These are phyloP conservation scores for Cladophialophora exuberans DNA, from an alignment of 2,329 filamentous ascomycete genomes.

Conservation along the genomic window DNA sequence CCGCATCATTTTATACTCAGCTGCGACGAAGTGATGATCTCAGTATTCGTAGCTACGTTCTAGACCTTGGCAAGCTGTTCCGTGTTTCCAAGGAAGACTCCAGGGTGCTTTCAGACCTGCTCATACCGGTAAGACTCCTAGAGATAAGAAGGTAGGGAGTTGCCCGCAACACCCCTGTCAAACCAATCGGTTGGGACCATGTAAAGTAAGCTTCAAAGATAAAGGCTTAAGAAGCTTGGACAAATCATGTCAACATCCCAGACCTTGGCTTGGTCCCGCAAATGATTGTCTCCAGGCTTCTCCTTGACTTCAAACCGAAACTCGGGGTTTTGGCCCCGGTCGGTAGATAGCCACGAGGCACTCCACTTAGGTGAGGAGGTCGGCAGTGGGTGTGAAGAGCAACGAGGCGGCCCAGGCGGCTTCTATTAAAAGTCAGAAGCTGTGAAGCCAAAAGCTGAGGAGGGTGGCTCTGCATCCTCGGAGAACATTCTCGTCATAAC, in stretches of 20 bases:
- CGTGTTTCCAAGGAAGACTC: conserved; percentile 2
- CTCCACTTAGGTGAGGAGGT: too few species aligned
- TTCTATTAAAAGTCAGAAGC: too few species aligned
- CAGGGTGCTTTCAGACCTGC: background rate
- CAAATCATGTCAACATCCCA: background rate
- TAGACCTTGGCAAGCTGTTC: background rate
- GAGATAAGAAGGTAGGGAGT: conserved; percentile 2
- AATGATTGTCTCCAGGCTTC: too few species aligned
- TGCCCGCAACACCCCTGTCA: background rate
- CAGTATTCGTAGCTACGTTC: background rate
- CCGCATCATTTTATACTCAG: background rate
- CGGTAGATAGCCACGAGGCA: too few species aligned
- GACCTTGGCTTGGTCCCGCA: too few species aligned
- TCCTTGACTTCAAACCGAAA: too few species aligned
- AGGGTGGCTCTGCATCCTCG: too few species aligned
- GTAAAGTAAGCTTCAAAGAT: background rate
- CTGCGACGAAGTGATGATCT: background rate
- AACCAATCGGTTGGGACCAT: background rate
- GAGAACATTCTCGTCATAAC: too few species aligned
- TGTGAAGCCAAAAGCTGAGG: too few species aligned
- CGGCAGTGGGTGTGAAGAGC: too few species aligned
- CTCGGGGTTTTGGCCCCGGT: too few species aligned
- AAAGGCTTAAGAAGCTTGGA: background rate
- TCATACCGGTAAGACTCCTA: background rate
- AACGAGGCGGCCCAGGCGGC: too few species aligned